Percentiles rank a stretch among this genome's conserved stretches.
These are phyloP conservation scores for Clathrus columnatus DNA, from an alignment of 768 basidiomycete species.

Conservation along the genomic window DNA sequence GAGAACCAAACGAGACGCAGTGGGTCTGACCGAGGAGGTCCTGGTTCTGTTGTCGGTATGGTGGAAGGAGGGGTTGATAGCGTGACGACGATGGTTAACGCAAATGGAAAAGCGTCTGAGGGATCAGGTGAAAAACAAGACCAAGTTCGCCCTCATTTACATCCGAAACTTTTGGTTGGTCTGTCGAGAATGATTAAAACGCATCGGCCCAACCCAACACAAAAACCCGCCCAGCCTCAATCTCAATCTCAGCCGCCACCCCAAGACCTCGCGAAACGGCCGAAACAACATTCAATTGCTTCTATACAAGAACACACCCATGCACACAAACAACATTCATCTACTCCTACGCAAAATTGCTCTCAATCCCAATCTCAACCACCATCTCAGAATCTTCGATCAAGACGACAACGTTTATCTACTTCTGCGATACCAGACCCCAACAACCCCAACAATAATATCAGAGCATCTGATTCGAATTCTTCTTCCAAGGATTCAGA, in stretches of 20 bases:
- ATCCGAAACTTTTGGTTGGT: no score
- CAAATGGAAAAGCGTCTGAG: background rate
- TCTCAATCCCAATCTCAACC: background rate
- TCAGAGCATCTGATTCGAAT: background rate
- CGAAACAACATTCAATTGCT: background rate
- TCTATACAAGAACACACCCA: no score
- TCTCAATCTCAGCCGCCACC: background rate
- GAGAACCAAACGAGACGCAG: background rate
- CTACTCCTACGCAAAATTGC: no score
- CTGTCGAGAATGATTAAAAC: no score
- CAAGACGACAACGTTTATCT: no score
- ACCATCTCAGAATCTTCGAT: no score
- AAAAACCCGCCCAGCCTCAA: background rate
- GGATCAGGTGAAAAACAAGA: no score
- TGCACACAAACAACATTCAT: no score
- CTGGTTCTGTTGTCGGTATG: background rate
- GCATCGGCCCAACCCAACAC: no score
- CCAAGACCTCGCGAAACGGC: background rate
- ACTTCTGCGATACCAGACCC: background rate
- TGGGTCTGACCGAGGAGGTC: background rate
- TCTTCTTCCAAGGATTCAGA: no score
- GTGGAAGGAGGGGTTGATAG: background rate
- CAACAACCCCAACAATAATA: background rate
- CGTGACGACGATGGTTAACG: background rate
- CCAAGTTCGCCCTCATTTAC: no score